phyloP scores from a whole-genome alignment of 2,329 filamentous ascomycete species.

The Xylariaceae sp. region DNA sequence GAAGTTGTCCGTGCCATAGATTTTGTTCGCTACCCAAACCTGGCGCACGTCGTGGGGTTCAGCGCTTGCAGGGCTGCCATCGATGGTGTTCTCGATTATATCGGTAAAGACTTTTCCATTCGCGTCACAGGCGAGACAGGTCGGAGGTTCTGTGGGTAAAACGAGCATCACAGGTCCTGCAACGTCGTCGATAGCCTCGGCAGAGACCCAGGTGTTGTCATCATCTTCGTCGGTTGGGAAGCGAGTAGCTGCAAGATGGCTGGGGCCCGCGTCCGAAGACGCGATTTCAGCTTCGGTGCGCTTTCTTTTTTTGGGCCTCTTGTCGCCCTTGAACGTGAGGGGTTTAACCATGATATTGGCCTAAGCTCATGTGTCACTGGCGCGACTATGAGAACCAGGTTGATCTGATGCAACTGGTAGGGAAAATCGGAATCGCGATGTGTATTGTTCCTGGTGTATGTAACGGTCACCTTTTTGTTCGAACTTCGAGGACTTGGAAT shows the following conservation, averaged over 20 bases:
- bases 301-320: conserved; percentile 89
- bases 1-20: conserved; percentile 74
- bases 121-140: conserved; percentile 77
- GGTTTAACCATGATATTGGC: conserved; percentile 68
- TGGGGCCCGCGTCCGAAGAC: conserved; percentile 29
- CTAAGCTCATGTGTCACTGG: not conserved
- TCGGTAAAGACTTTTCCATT: conserved; percentile 81
- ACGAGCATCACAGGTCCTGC: conserved; percentile 78
- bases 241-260: conserved; percentile 31
- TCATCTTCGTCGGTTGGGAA: conserved; percentile 40
- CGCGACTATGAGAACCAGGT: not conserved
- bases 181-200: conserved; percentile 68
- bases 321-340: conserved; percentile 94
- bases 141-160: conserved; percentile 65
- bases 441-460: no score
- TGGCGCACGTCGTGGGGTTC: conserved; percentile 95
- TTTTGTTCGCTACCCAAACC: conserved; percentile 85
- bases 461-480: no score
- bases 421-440: not conserved
- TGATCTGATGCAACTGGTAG: not conserved
- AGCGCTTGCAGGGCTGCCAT: conserved; percentile 72
- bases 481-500: no score
- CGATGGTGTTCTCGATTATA: conserved; percentile 79
- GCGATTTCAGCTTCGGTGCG: conserved; percentile 44
- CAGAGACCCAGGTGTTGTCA: conserved; percentile 89